Conservation (phyloP, 495 filamentous ascomycete species). For the Neurospora sp. region DNA sequence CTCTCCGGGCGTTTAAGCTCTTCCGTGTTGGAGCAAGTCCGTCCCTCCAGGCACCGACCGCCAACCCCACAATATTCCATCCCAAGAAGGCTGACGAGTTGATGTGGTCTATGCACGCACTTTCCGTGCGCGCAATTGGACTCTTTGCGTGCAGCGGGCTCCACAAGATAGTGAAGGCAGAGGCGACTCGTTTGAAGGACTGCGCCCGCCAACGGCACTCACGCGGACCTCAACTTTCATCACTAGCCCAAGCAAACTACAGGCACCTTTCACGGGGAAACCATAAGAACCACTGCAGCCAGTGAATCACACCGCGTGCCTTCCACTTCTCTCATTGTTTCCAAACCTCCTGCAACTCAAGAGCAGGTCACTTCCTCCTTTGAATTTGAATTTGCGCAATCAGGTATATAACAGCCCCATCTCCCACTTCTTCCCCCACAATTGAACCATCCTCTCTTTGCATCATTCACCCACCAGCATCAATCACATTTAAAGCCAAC, state of each 20-base stretch:
- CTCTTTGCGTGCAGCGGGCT: not conserved
- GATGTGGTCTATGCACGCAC: not conserved
- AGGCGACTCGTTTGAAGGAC: not conserved
- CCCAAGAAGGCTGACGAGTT: not conserved
- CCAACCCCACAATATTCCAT: not conserved
- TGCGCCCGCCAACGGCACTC: not conserved
- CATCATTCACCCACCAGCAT: not conserved
- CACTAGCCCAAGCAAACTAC: not conserved
- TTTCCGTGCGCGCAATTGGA: not conserved
- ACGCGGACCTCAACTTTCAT: not conserved
- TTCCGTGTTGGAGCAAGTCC: not conserved
- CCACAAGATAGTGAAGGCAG: not conserved
- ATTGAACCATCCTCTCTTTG: not conserved
- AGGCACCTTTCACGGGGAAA: not conserved
- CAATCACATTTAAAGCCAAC: not conserved
- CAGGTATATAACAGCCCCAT: not conserved
- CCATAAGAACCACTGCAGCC: not conserved
- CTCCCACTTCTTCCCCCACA: not conserved
- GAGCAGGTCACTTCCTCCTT: not conserved
- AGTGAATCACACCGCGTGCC: not conserved
- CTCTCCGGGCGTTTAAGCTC: not conserved
- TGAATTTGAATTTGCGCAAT: not conserved
- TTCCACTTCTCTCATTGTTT: not conserved
- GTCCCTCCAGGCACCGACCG: not conserved
- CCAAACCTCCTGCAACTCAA: not conserved